Percentiles rank a stretch among this genome's conserved stretches.
phyloP scores from a whole-genome alignment of 208 protist genomes.

The Strigomonas galati region DNA sequence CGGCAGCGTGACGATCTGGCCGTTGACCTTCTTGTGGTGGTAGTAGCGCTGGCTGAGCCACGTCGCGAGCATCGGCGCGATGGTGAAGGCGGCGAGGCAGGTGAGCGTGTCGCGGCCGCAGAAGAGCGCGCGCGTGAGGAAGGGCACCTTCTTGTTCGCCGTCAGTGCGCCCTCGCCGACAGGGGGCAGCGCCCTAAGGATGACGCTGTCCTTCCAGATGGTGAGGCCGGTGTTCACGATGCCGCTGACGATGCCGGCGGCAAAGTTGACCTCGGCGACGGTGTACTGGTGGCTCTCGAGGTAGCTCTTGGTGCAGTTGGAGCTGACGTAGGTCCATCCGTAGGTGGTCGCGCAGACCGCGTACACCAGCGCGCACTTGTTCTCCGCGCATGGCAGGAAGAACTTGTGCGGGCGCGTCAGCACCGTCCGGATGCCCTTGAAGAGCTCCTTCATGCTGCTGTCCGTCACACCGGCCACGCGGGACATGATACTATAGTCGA shows the following conservation, averaged over 20 bases:
- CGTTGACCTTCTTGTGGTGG: slow-evolving; percentile 41
- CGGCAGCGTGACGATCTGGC: slow-evolving; percentile 31
- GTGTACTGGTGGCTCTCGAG: slow-evolving; percentile 56
- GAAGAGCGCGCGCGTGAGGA: slow-evolving; percentile 73
- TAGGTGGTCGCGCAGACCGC: slow-evolving; percentile 63
- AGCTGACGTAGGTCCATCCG: slow-evolving; percentile 68
- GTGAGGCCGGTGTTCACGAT: slow-evolving; percentile 72
- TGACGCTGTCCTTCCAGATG: slow-evolving; percentile 84
- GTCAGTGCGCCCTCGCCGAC: slow-evolving; percentile 31
- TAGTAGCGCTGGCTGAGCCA: slow-evolving; percentile 64
- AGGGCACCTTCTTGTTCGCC: slow-evolving; percentile 66
- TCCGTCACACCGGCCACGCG: slow-evolving; percentile 70
- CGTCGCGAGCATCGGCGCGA: slow-evolving; percentile 68
- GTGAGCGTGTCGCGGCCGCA: slow-evolving; percentile 74
- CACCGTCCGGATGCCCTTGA: slow-evolving; percentile 57
- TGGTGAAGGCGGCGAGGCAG: slow-evolving; percentile 74
- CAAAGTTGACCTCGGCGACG: slow-evolving; percentile 47
- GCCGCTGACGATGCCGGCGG: slow-evolving; percentile 61
- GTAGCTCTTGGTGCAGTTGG: slow-evolving; percentile 80
- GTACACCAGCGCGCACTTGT: slow-evolving; percentile 78
- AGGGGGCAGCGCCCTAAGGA: slow-evolving; percentile 63
- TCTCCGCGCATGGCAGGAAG: slow-evolving; percentile 81
- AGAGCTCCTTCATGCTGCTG: slow-evolving; percentile 68
- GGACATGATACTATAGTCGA: slow-evolving; percentile 89
- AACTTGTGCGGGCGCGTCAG: slow-evolving; percentile 78